phyloP scores from a whole-genome alignment of 2,329 filamentous ascomycete species.

The Fusarium coffeatum region DNA sequence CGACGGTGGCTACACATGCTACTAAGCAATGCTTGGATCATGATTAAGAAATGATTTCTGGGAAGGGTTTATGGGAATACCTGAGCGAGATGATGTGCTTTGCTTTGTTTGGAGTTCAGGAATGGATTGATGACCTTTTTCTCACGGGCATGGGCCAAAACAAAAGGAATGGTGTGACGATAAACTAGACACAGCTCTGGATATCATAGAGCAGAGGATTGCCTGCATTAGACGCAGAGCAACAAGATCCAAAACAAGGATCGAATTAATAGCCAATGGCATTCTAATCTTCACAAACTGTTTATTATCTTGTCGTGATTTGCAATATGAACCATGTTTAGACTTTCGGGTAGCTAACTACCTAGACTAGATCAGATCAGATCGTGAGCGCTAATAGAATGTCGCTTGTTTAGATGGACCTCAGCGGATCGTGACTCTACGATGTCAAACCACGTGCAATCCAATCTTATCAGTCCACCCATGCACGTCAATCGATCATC shows the following conservation, averaged over 20 bases:
- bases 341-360: constrained; percentile 10
- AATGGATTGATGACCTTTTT: constrained; percentile 14
- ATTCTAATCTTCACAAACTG: constrained; percentile 5
- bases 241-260: constrained; percentile 22
- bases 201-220: constrained; percentile 29
- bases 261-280: constrained; percentile 33
- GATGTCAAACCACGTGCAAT: constrained; percentile 16
- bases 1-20: constrained; percentile 76
- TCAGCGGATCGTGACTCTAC: constrained; percentile 17
- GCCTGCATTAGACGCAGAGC: constrained; percentile 28
- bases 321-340: not conserved
- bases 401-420: constrained; percentile 3
- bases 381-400: constrained; percentile 10
- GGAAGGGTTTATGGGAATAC: not conserved
- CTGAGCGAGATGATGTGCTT: constrained; percentile 17
- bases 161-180: constrained; percentile 26
- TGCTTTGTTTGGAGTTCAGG: constrained; percentile 41
- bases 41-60: constrained; percentile 4
- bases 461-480: constrained; percentile 1
- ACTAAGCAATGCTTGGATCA: constrained; percentile 54
- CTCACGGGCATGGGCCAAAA: constrained; percentile 3
- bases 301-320: not conserved
- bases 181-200: constrained; percentile 37
- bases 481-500: constrained; percentile 33
- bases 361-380: not conserved